phyloP scores from a whole-genome alignment of 2,329 filamentous ascomycete species.

The Curvularia sp. region DNA sequence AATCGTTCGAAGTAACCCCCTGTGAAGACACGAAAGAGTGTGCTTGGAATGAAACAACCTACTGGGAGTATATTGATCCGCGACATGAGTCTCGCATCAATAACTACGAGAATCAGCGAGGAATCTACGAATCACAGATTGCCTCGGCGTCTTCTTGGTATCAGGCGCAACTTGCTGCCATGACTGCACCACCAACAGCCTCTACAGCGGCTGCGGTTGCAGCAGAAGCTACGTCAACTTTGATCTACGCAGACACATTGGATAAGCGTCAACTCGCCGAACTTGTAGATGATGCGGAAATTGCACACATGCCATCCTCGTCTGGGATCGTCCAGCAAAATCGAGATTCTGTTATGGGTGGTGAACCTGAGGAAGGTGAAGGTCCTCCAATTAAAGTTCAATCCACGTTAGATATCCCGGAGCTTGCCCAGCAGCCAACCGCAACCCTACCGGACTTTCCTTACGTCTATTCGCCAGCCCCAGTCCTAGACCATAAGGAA shows the following conservation, averaged over 20 bases:
- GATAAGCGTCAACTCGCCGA: constrained; percentile 40
- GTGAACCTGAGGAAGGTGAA: constrained; percentile 31
- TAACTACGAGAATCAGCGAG: constrained; percentile 44
- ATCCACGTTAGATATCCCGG: constrained; percentile 16
- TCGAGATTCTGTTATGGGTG: constrained; percentile 26
- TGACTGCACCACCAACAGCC: constrained; percentile 31
- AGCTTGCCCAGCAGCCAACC: constrained; percentile 24
- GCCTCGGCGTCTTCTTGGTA: constrained; percentile 44
- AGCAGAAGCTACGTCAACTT: constrained; percentile 28
- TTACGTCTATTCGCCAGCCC: constrained; percentile 39
- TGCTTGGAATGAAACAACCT: constrained; percentile 57
- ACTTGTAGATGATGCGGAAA: constrained; percentile 32
- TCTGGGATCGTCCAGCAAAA: constrained; percentile 13
- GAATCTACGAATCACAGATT: constrained; percentile 46
- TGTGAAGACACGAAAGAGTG: constrained; percentile 54
- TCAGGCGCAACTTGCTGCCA: constrained; percentile 36
- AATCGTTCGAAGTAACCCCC: constrained; percentile 61
- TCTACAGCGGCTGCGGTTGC: constrained; percentile 15
- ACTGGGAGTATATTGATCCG: constrained; percentile 52
- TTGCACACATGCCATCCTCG: constrained; percentile 22
- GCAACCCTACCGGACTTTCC: constrained; percentile 39
- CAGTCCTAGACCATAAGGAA: constrained; percentile 45
- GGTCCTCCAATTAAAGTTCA: constrained; percentile 37
- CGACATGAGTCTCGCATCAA: constrained; percentile 37
- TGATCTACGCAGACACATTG: constrained; percentile 30